Conservation (phyloP, 768 basidiomycete genomes). For the Candolleomyces efflorescens region DNA sequence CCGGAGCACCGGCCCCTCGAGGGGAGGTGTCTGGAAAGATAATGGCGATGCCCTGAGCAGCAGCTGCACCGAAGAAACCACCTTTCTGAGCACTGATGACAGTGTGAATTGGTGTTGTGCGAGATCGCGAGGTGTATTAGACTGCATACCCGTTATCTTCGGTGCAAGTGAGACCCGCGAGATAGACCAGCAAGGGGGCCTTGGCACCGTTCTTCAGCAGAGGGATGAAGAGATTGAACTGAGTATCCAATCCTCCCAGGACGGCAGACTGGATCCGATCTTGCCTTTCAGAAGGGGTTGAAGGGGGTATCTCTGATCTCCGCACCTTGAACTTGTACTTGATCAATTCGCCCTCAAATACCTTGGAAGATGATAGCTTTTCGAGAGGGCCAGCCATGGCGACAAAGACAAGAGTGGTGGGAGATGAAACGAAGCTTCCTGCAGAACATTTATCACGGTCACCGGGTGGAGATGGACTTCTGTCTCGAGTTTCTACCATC, state of each 20-base stretch:
- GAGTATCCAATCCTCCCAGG: slow-evolving; percentile 64
- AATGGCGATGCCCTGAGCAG: slow-evolving; percentile 81
- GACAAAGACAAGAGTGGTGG: background rate
- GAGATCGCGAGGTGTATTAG: background rate
- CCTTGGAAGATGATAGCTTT: slow-evolving; percentile 70
- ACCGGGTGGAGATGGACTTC: background rate
- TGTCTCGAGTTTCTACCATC: background rate
- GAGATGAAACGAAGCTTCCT: slow-evolving; percentile 1
- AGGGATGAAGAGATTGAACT: slow-evolving; percentile 91
- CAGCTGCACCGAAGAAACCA: slow-evolving; percentile 82
- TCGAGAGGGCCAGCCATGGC: slow-evolving; percentile 38
- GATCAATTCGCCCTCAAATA: slow-evolving; percentile 72
- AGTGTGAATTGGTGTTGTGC: background rate
- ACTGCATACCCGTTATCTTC: slow-evolving; percentile 83
- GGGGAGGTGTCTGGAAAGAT: slow-evolving; percentile 97
- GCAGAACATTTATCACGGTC: slow-evolving; percentile 6
- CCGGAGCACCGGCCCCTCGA: slow-evolving; percentile 81
- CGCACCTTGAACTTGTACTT: slow-evolving; percentile 83
- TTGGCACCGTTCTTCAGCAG: slow-evolving; percentile 45
- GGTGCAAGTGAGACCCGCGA: slow-evolving; percentile 85
- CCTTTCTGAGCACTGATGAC: slow-evolving; percentile 81
- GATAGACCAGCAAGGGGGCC: slow-evolving; percentile 73
- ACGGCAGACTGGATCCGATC: slow-evolving; percentile 51
- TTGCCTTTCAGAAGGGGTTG: background rate
- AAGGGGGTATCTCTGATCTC: slow-evolving; percentile 1